Evolutionary conservation across 805 yeast genomes (phyloP).

Genomic region (Osmozyma mogii): DNA sequence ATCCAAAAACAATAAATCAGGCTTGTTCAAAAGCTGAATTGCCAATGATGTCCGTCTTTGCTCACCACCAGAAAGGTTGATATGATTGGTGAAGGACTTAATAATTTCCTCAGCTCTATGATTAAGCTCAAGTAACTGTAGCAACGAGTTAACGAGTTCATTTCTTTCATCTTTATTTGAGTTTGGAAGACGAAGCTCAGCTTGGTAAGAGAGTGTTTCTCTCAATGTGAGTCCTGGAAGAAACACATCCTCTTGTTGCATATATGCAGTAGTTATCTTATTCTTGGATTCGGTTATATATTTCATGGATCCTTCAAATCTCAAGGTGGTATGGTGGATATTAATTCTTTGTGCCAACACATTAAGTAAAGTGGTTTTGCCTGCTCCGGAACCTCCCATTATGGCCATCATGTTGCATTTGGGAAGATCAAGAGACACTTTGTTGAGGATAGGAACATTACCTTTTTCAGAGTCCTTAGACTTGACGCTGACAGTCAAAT

Average conservation of each 20-base stretch:
- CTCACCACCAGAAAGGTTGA: conserved; percentile 80
- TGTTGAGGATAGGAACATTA: conserved; percentile 18
- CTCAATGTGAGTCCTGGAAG: conserved; percentile 64
- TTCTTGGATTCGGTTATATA: conserved; percentile 11
- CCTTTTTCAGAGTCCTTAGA: conserved; percentile 8
- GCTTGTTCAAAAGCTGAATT: conserved; percentile 67
- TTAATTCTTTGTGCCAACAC: conserved; percentile 48
- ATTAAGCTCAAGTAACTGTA: conserved; percentile 56
- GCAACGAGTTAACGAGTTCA: conserved; percentile 48
- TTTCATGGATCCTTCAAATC: conserved; percentile 35
- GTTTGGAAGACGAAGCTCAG: conserved; percentile 57
- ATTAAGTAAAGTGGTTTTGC: conserved; percentile 75
- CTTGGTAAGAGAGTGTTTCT: conserved; percentile 65
- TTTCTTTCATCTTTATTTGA: conserved; percentile 36
- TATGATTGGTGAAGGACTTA: conserved; percentile 40
- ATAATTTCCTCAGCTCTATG: conserved; percentile 56
- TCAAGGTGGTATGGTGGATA: conserved; percentile 31
- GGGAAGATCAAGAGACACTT: conserved; percentile 52
- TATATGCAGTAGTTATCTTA: conserved; percentile 43
- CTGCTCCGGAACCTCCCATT: conserved; percentile 84
- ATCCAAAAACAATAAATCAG: conserved; percentile 69
- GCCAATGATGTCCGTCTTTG: conserved; percentile 72
- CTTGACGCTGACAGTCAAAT: conserved; percentile 7
- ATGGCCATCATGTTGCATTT: conserved; percentile 66
- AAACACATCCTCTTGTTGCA: conserved; percentile 68